Conservation (phyloP, 352 stramenopile genomes). For the Phytophthora ohioensis region DNA sequence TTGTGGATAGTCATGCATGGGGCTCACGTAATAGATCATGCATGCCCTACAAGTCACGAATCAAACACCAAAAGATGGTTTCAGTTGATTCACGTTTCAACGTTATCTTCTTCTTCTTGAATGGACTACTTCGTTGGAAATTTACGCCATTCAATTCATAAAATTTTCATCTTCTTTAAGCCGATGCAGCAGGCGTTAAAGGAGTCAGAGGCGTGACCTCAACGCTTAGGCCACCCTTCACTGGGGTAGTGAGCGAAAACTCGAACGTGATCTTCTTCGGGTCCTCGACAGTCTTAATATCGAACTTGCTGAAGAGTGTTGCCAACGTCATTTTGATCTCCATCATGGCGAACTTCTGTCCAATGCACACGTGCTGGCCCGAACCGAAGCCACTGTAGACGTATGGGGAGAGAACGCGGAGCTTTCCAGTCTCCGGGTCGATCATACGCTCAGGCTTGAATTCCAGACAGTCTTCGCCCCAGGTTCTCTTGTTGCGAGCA, state of each 20-base stretch:
- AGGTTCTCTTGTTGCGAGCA: conserved; percentile 43
- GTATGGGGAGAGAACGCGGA: conserved; percentile 36
- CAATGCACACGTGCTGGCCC: conserved; percentile 68
- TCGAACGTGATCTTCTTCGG: conserved; percentile 58
- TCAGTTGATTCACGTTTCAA: conserved; percentile 11
- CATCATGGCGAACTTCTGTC: conserved; percentile 59
- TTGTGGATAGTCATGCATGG: no score
- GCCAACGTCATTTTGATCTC: conserved; percentile 71
- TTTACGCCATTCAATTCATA: conserved; percentile 8
- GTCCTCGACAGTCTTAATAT: conserved; percentile 55
- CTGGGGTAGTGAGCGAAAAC: conserved; percentile 51
- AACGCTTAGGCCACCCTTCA: conserved; percentile 47
- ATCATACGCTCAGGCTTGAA: conserved; percentile 79
- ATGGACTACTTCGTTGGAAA: background rate
- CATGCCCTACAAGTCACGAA: background rate
- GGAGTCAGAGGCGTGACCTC: conserved; percentile 26
- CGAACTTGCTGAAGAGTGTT: conserved; percentile 57
- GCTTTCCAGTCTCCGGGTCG: conserved; percentile 46
- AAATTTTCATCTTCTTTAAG: conserved; percentile 8
- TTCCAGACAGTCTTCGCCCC: conserved; percentile 56
- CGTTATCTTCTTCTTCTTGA: background rate
- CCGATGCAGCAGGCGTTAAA: conserved; percentile 15
- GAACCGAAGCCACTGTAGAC: conserved; percentile 54
- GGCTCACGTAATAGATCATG: background rate
- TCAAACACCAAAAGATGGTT: background rate